Conservation (phyloP, 1,284 basidiomycete species). For the Agroathelia rolfsii region DNA sequence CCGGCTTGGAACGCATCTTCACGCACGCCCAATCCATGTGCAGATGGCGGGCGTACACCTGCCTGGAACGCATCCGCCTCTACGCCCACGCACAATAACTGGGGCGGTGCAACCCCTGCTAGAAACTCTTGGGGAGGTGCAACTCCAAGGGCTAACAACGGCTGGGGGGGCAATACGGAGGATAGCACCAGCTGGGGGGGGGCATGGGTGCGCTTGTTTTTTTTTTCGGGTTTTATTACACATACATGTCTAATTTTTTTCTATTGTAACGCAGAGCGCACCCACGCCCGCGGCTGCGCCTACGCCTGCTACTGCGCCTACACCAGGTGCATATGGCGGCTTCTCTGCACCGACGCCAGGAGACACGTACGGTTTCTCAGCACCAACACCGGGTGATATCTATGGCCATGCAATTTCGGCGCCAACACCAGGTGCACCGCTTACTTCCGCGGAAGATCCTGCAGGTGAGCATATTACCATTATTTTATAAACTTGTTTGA, state of each 20-base stretch:
- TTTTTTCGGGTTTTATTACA: slow-evolving; percentile 6
- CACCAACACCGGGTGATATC: no score
- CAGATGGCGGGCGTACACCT: slow-evolving; percentile 42
- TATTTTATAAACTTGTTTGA: not conserved
- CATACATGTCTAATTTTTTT: slow-evolving; percentile 10
- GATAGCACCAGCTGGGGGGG: slow-evolving; percentile 19
- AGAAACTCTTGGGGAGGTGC: slow-evolving; percentile 29
- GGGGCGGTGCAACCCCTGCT: slow-evolving; percentile 14
- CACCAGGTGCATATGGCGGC: slow-evolving; percentile 20
- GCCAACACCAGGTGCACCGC: slow-evolving; percentile 22
- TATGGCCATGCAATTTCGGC: no score
- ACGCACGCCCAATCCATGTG: slow-evolving; percentile 56
- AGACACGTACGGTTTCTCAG: slow-evolving; percentile 29
- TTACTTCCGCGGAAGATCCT: slow-evolving; percentile 20
- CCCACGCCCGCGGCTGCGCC: slow-evolving; percentile 47
- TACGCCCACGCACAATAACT: slow-evolving; percentile 53
- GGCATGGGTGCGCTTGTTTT: slow-evolving; percentile 24
- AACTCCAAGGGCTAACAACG: slow-evolving; percentile 24
- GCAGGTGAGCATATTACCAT: slow-evolving; percentile 22
- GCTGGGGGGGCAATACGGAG: slow-evolving; percentile 29
- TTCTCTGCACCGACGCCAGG: slow-evolving; percentile 24
- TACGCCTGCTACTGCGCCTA: slow-evolving; percentile 31
- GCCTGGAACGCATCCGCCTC: slow-evolving; percentile 45
- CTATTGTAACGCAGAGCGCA: slow-evolving; percentile 29
- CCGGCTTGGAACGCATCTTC: slow-evolving; percentile 46